Conservation (phyloP, 352 stramenopile genomes). For the Phytophthora citrophthora region DNA sequence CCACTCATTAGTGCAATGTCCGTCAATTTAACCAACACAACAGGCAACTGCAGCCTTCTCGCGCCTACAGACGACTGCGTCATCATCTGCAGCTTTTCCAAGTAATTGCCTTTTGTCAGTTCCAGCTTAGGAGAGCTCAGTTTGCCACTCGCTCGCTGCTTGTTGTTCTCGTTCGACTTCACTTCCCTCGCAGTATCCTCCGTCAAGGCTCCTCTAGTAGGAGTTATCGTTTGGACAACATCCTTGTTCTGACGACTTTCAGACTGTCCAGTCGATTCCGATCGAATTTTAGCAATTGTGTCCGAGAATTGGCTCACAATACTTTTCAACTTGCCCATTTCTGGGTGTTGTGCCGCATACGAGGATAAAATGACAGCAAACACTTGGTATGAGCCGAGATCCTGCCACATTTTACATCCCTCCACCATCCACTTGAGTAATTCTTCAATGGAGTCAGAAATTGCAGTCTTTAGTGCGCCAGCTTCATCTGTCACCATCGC, state of each 20-base stretch:
- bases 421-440: conserved; percentile 1
- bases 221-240: background rate
- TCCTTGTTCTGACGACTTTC: background rate
- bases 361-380: conserved; percentile 4
- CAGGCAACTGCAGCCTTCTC: background rate
- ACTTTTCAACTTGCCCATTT: background rate
- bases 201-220: too few species aligned
- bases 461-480: conserved; percentile 1
- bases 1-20: background rate
- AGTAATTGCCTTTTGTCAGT: background rate
- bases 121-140: background rate
- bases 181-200: too few species aligned
- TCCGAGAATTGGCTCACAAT: background rate
- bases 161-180: background rate
- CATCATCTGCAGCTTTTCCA: conserved; percentile 4
- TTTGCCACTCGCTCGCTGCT: background rate
- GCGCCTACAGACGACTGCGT: background rate
- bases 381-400: conserved; percentile 5
- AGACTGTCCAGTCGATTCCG: too few species aligned
- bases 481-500: background rate
- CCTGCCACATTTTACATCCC: background rate
- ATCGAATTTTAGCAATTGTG: background rate
- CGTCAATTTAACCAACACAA: background rate
- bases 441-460: background rate
- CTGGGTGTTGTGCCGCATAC: background rate